Evolutionary conservation across 1,284 basidiomycete species (phyloP).

Genomic region (Hypsizygus ulmarius): DNA sequence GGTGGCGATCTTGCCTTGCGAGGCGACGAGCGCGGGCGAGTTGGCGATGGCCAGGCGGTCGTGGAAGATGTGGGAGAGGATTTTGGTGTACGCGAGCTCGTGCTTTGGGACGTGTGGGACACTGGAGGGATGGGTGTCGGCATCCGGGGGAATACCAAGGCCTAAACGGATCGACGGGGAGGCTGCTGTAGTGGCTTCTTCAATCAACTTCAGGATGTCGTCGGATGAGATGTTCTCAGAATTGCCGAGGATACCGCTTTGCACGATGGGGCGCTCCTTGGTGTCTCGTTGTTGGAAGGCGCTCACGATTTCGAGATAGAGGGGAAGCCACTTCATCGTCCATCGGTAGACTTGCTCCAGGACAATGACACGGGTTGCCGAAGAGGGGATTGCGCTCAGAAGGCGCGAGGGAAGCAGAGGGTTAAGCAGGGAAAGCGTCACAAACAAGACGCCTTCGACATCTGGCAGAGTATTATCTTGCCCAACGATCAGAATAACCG

Average conservation of each 20-base stretch:
- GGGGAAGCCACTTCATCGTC: constrained; percentile 84
- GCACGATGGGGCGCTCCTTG: constrained; percentile 50
- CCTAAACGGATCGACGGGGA: constrained; percentile 41
- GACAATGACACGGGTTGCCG: constrained; percentile 74
- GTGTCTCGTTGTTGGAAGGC: constrained; percentile 65
- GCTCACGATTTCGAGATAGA: constrained; percentile 81
- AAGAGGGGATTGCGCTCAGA: constrained; percentile 60
- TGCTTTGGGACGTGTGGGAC: constrained; percentile 78
- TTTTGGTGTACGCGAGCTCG: constrained; percentile 89
- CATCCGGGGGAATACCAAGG: constrained; percentile 38
- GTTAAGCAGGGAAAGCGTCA: constrained; percentile 71
- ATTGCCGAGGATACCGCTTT: constrained; percentile 61
- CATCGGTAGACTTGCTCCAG: constrained; percentile 79
- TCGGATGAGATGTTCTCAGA: constrained; percentile 38
- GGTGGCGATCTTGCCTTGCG: constrained; percentile 73
- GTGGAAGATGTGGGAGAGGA: constrained; percentile 81
- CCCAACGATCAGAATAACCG: constrained; percentile 73
- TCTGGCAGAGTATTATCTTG: constrained; percentile 42
- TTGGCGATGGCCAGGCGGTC: constrained; percentile 88
- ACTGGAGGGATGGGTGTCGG: constrained; percentile 20
- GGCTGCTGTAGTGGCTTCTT: constrained; percentile 34
- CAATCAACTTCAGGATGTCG: constrained; percentile 50
- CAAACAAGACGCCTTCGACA: constrained; percentile 61
- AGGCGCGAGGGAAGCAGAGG: constrained; percentile 73
- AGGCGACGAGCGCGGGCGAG: constrained; percentile 67